phyloP scores from a whole-genome alignment of 495 filamentous ascomycete genomes.

The Podospora pseudocomata region DNA sequence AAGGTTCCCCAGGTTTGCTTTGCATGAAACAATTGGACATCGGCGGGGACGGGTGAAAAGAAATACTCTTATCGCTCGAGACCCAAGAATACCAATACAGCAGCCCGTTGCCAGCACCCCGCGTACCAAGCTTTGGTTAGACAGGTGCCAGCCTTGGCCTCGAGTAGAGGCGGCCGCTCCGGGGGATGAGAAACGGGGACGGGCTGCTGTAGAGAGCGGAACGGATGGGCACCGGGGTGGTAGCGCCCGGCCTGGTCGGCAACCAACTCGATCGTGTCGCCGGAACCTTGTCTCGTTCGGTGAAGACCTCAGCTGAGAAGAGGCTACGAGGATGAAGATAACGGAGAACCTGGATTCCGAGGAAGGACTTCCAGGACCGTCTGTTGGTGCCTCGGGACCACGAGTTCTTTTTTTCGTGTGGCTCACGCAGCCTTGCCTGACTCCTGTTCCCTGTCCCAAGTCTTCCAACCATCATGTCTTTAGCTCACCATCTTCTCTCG shows the following conservation, averaged over 20 bases:
- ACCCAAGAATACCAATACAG: no score
- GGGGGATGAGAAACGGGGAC: background rate
- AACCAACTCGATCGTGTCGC: background rate
- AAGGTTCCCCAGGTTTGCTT: background rate
- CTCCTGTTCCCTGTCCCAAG: background rate
- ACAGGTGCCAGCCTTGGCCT: background rate
- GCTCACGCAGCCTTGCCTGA: background rate
- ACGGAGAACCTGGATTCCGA: background rate
- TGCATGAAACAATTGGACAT: constrained; percentile 3
- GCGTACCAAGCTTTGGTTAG: background rate
- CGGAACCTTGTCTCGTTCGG: background rate
- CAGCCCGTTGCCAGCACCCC: no score
- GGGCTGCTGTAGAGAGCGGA: background rate
- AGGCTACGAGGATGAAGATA: background rate
- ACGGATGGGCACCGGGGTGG: background rate
- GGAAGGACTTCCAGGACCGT: background rate
- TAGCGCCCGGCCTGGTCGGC: background rate
- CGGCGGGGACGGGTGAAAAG: no score
- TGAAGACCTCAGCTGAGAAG: background rate
- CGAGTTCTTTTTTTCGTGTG: background rate
- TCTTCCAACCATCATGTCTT: background rate
- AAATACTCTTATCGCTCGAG: no score
- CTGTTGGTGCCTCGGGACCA: background rate
- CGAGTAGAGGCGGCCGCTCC: background rate
- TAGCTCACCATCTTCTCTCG: background rate